These are phyloP conservation scores for Chlorella sorokiniana DNA, from an alignment of 139 green algal species.

Conservation along the genomic window DNA sequence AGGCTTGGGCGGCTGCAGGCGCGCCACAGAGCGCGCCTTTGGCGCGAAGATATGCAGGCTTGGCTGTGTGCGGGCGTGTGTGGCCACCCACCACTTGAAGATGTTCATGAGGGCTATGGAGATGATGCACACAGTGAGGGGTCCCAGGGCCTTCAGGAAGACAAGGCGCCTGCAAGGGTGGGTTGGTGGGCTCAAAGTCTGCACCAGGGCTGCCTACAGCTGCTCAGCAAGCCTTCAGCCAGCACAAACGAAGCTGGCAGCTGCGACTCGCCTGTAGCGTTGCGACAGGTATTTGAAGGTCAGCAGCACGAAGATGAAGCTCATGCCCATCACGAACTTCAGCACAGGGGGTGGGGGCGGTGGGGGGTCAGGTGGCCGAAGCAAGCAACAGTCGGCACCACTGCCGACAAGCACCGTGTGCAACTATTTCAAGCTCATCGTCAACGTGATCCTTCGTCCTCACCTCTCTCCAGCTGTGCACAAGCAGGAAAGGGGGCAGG, in stretches of 20 bases:
- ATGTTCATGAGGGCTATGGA: constrained; percentile 62
- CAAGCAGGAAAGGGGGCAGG: not conserved
- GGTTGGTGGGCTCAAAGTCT: not conserved
- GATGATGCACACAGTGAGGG: constrained; percentile 53
- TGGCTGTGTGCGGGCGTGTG: not conserved
- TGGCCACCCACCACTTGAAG: constrained; percentile 29
- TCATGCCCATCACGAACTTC: constrained; percentile 49
- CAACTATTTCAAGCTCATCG: not conserved
- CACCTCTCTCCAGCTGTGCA: constrained; percentile 47
- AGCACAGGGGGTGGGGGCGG: not conserved
- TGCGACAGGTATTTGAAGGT: not conserved
- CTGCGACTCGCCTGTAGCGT: not conserved
- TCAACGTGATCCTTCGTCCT: too few species aligned
- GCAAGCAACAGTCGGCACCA: not conserved
- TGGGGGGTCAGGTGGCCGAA: constrained; percentile 14
- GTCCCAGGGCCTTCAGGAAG: constrained; percentile 50
- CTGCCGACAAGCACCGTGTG: not conserved
- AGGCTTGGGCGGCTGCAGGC: too few species aligned
- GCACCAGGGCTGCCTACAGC: too few species aligned
- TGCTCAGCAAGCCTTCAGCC: too few species aligned
- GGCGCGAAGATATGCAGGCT: not conserved
- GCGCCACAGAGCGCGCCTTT: too few species aligned
- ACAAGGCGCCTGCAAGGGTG: constrained; percentile 29
- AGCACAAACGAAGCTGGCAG: too few species aligned
- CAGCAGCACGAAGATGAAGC: constrained; percentile 33